These are phyloP conservation scores for Alternaria panax DNA, from an alignment of 2,329 filamentous ascomycete species.

Conservation along the genomic window DNA sequence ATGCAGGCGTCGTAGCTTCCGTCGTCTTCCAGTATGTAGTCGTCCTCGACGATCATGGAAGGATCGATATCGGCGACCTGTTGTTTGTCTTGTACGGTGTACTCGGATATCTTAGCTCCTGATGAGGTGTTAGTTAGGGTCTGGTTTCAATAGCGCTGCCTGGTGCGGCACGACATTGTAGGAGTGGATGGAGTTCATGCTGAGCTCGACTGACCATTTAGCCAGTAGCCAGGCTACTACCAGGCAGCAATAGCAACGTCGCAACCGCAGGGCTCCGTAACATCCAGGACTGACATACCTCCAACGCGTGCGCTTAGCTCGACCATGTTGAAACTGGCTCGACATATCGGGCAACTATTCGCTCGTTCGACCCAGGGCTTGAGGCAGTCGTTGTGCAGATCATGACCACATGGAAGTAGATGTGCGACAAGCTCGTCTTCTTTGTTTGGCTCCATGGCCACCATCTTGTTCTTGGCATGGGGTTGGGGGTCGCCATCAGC, in stretches of 20 bases:
- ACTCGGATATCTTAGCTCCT: conserved; percentile 66
- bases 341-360: conserved; percentile 97
- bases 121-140: conserved; percentile 19
- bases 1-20: conserved; percentile 72
- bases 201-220: conserved; percentile 44
- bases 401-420: conserved; percentile 81
- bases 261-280: conserved; percentile 23
- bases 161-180: conserved; percentile 10
- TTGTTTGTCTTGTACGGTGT: conserved; percentile 78
- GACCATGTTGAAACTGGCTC: conserved; percentile 88
- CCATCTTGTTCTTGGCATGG: conserved; percentile 22
- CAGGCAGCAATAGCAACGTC: conserved; percentile 26
- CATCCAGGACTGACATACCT: conserved; percentile 62
- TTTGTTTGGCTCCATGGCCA: conserved; percentile 41
- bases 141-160: conserved; percentile 6
- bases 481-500: conserved; percentile 33
- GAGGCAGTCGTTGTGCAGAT: conserved; percentile 90
- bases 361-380: conserved; percentile 95
- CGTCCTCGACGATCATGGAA: conserved; percentile 75
- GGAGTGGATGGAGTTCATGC: conserved; percentile 26
- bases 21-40: conserved; percentile 63
- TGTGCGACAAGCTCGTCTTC: conserved; percentile 66
- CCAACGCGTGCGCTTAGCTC: conserved; percentile 81
- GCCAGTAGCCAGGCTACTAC: conserved; percentile 30
- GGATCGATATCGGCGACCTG: conserved; percentile 90